phyloP scores from a whole-genome alignment of 768 basidiomycete genomes.

The Pulveroboletus sp. region DNA sequence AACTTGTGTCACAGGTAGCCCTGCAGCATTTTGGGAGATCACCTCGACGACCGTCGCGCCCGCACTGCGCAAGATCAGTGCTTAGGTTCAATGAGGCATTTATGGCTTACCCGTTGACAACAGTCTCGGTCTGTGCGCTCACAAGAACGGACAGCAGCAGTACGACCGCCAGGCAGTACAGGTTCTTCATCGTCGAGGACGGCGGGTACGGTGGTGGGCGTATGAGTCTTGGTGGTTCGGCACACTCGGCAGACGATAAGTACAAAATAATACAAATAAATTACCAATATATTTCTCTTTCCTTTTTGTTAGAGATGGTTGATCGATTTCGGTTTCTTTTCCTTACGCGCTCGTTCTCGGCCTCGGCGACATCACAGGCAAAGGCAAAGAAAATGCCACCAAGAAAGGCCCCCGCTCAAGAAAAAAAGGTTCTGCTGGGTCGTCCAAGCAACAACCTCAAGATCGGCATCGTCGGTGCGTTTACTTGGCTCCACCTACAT shows the following conservation, averaged over 20 bases:
- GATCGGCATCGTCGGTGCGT: slow-evolving; percentile 96
- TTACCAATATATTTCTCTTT: neutral
- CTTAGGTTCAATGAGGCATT: neutral
- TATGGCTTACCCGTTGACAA: slow-evolving; percentile 44
- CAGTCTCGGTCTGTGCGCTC: slow-evolving; percentile 48
- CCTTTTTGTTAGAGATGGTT: slow-evolving; percentile 25
- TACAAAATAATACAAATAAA: neutral
- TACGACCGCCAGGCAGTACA: slow-evolving; percentile 11
- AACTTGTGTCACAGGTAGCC: slow-evolving; percentile 38
- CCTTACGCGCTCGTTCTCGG: slow-evolving; percentile 32
- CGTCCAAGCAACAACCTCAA: slow-evolving; percentile 95
- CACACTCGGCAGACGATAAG: slow-evolving; percentile 22
- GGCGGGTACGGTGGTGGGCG: slow-evolving; percentile 2
- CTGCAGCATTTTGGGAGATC: slow-evolving; percentile 39
- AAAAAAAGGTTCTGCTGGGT: slow-evolving; percentile 88
- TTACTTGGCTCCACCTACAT: neutral
- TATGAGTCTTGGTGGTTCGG: slow-evolving; percentile 8
- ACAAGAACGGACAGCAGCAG: slow-evolving; percentile 18
- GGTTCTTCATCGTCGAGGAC: slow-evolving; percentile 15
- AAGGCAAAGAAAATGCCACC: slow-evolving; percentile 82
- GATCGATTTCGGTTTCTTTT: slow-evolving; percentile 28
- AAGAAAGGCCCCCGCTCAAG: slow-evolving; percentile 71
- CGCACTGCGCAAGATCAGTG: slow-evolving; percentile 31
- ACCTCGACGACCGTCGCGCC: slow-evolving; percentile 55
- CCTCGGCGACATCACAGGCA: slow-evolving; percentile 34